phyloP scores from a whole-genome alignment of 306 rosid genomes.

The Glycine soja region DNA sequence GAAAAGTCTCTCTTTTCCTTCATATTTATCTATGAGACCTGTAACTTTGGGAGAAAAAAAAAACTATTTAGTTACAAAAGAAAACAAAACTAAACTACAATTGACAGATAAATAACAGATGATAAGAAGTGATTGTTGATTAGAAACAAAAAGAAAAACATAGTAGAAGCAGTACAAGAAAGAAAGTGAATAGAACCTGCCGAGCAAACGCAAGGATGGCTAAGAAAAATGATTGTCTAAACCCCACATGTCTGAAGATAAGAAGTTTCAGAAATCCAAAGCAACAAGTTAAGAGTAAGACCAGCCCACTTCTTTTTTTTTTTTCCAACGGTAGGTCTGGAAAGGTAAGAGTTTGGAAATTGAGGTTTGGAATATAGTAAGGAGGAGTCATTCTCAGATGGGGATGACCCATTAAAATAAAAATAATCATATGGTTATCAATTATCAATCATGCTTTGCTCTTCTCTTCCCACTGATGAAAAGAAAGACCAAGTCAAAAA shows the following conservation, averaged over 20 bases:
- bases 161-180: background rate
- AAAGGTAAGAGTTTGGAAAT: background rate
- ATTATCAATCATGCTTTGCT: background rate
- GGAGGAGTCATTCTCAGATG: slow-evolving; percentile 50
- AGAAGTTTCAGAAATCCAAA: slow-evolving; percentile 34
- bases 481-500: slow-evolving; percentile 1
- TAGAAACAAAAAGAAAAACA: slow-evolving; percentile 2
- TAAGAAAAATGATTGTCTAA: slow-evolving; percentile 8
- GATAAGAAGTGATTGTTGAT: background rate
- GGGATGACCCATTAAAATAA: slow-evolving; percentile 6
- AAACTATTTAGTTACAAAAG: background rate
- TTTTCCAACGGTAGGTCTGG: too few species aligned
- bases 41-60: background rate
- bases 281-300: too few species aligned
- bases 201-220: slow-evolving; percentile 38
- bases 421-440: background rate
- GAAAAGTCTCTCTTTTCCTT: slow-evolving; percentile 45
- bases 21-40: slow-evolving; percentile 17
- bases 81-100: background rate
- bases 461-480: background rate
- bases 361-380: slow-evolving; percentile 47
- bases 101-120: background rate
- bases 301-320: too few species aligned
- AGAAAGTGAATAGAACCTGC: slow-evolving; percentile 38
- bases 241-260: slow-evolving; percentile 1